Conservation (phyloP, 305 asterid genomes). For the Solanum hybrid region DNA sequence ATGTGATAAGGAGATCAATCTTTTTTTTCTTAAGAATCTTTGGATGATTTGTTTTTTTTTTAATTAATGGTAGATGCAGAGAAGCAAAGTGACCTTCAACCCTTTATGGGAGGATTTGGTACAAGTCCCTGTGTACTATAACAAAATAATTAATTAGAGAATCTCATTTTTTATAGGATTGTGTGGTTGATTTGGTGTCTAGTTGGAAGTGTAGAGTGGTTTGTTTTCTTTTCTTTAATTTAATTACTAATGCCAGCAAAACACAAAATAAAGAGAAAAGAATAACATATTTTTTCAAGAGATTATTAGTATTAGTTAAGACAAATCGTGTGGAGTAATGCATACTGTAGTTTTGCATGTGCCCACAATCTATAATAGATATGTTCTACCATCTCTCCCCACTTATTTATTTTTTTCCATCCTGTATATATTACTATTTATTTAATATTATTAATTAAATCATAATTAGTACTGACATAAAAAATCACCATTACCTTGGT, state of each 20-base stretch:
- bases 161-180: slow-evolving; percentile 18
- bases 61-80: slow-evolving; percentile 5
- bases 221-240: not conserved
- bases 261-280: not conserved
- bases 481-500: slow-evolving; percentile 23
- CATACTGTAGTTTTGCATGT: slow-evolving; percentile 25
- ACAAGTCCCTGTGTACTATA: not conserved
- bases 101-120: not conserved
- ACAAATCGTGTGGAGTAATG: slow-evolving; percentile 14
- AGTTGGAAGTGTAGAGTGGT: slow-evolving; percentile 11
- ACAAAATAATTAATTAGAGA: not conserved
- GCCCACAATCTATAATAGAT: slow-evolving; percentile 38
- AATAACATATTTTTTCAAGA: not conserved
- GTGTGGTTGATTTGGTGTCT: slow-evolving; percentile 22
- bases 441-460: slow-evolving; percentile 13
- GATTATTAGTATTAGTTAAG: slow-evolving; percentile 5
- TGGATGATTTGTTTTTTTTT: not conserved
- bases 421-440: not conserved
- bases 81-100: not conserved
- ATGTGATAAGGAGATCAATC: not conserved
- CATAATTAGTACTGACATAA: slow-evolving; percentile 8
- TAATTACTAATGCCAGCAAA: not conserved
- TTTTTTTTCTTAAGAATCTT: not conserved
- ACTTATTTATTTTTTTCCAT: not conserved
- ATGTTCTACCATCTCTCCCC: slow-evolving; percentile 3